phyloP scores from a whole-genome alignment of 495 filamentous ascomycete species.

The Penicillium paxilli region DNA sequence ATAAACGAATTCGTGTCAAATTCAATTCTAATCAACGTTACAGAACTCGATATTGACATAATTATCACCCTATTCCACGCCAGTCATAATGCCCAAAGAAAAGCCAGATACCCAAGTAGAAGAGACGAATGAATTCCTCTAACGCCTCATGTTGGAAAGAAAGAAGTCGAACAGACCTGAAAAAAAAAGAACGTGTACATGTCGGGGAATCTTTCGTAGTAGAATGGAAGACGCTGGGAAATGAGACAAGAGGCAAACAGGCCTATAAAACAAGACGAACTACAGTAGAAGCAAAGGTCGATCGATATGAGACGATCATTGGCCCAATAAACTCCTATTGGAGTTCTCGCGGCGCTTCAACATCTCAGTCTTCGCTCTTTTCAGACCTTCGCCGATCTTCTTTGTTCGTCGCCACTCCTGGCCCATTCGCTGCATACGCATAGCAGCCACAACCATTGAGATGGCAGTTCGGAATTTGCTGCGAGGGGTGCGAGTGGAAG shows the following conservation, averaged over 20 bases:
- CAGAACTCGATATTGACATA: neutral
- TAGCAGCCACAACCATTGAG: slow-evolving; percentile 51
- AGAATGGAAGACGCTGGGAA: slow-evolving; percentile 25
- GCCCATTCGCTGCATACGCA: slow-evolving; percentile 55
- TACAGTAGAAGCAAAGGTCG: neutral
- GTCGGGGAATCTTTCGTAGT: slow-evolving; percentile 32
- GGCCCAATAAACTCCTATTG: slow-evolving; percentile 19
- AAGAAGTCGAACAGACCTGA: slow-evolving; percentile 1
- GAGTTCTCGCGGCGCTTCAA: slow-evolving; percentile 41
- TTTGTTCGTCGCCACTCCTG: slow-evolving; percentile 50
- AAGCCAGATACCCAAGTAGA: slow-evolving; percentile 7
- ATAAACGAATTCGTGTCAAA: neutral
- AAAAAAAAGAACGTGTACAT: slow-evolving; percentile 18
- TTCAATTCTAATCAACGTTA: neutral
- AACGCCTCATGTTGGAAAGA: slow-evolving; percentile 8
- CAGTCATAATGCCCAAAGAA: slow-evolving; percentile 18
- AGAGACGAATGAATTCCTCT: neutral
- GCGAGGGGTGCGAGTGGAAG: slow-evolving; percentile 30
- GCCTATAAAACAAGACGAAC: slow-evolving; percentile 11
- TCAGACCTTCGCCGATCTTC: slow-evolving; percentile 47
- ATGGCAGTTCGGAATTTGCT: slow-evolving; percentile 52
- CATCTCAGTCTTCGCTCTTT: slow-evolving; percentile 46
- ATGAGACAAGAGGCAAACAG: slow-evolving; percentile 15
- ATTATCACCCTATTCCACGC: slow-evolving; percentile 7
- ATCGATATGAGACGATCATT: neutral